phyloP scores from a whole-genome alignment of 495 filamentous ascomycete genomes.

The Evernia prunastri region DNA sequence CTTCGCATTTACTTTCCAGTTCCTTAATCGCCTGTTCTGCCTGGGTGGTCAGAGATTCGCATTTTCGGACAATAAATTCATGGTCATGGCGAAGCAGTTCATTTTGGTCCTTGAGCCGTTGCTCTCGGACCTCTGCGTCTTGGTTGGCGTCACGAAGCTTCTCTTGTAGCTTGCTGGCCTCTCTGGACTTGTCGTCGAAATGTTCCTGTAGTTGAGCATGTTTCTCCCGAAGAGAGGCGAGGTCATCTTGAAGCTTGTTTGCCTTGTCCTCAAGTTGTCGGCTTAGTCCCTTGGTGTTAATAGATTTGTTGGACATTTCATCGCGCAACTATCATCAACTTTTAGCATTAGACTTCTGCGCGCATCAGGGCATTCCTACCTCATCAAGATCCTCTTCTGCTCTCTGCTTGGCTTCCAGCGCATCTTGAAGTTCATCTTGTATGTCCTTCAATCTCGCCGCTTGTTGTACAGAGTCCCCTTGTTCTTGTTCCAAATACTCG shows the following conservation, averaged over 20 bases:
- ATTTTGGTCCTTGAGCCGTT: constrained; percentile 41
- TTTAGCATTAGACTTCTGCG: constrained; percentile 7
- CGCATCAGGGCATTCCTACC: constrained; percentile 6
- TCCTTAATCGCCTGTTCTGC: constrained; percentile 51
- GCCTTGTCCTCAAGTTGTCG: constrained; percentile 69
- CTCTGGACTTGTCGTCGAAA: constrained; percentile 43
- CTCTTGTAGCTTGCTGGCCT: constrained; percentile 37
- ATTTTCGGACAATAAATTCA: constrained; percentile 30
- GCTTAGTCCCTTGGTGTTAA: constrained; percentile 67
- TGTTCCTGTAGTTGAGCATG: constrained; percentile 45
- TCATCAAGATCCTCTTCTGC: constrained; percentile 44
- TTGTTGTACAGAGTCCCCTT: constrained; percentile 37
- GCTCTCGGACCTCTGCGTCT: constrained; percentile 37
- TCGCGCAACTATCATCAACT: constrained; percentile 50
- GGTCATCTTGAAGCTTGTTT: constrained; percentile 56
- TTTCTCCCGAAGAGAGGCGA: constrained; percentile 54
- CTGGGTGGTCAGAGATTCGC: constrained; percentile 40
- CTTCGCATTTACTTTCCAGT: constrained; percentile 50
- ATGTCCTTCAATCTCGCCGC: constrained; percentile 50
- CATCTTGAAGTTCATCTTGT: constrained; percentile 53
- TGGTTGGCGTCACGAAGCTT: constrained; percentile 39
- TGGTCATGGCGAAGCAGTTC: constrained; percentile 36
- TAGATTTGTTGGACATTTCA: constrained; percentile 72
- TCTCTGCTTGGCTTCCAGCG: constrained; percentile 52
- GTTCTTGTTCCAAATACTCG: constrained; percentile 54